Base-by-base conservation (phyloP, 2,329 filamentous ascomycete genomes). In the Neofusicoccum umdonicola region DNA sequence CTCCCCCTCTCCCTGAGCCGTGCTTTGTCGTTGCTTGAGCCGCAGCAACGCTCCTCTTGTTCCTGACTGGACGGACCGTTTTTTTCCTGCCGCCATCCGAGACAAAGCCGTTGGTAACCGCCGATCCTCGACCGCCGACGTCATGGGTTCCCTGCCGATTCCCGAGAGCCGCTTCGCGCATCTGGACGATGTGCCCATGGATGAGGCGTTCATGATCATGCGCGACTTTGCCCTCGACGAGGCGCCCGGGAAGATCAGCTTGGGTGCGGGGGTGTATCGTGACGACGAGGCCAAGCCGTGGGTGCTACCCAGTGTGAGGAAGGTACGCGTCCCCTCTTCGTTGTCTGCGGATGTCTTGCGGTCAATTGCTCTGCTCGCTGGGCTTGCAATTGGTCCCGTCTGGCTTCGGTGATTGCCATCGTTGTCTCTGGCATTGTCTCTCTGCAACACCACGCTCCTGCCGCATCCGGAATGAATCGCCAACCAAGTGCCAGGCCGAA, bases 231-330 rank as follows among this genome's bases (percentile, higher is more conserved):
- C 58, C 4, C 47, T 63, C 27, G 66, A 67, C 31, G 41, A 51
- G n/a, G 34, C 54, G 7, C 69, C 71, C 3, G 64, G 73, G 15
- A 81, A 81, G 67, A 78, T 80, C n/a, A 74, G 71, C 61, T 68
- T 81, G 19, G 73, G 75, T 5, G 68, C 72, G 7, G 78, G 78
- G n/a, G 71, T 76, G n/a, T 81, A 81, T 66, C 74, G 77, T 58
- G 74, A 78, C 44, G 72, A 79, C 50, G 68, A 75, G 2, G 76
- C 70, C 6, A 67, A 70, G 60, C 73, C 77, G 9, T 80, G 78
- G 78, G 71, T 76, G 9, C 64, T 80, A 56, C 76, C 76, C 19
- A 71, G 71, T 27, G 77, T 79, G 13, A 68, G 68, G 35, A 35
- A 58, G 62, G 62, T 64, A 58, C 6, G 63, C 19, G 35, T 57